Conservation (phyloP, 139 green algal genomes). For the Deuterostichococcus epilithicus region DNA sequence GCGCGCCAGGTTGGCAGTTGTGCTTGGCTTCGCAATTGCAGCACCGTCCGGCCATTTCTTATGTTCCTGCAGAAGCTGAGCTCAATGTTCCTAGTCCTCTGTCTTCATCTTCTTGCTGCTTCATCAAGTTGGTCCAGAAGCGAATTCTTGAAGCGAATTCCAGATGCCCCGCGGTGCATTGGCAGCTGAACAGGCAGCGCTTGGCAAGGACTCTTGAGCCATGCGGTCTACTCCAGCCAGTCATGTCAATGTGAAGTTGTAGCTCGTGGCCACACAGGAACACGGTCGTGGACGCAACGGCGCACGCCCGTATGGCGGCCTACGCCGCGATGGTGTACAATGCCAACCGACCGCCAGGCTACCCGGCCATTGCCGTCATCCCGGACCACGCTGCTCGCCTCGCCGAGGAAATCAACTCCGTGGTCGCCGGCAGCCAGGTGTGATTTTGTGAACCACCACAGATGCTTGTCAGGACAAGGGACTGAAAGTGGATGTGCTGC, state of each 20-base stretch:
- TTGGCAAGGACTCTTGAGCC: background rate
- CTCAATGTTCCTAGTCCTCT: background rate
- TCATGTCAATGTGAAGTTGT: background rate
- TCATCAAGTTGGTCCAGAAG: no score
- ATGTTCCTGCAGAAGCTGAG: background rate
- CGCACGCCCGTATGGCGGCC: background rate
- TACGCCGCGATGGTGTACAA: background rate
- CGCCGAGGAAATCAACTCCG: background rate
- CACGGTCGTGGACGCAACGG: background rate
- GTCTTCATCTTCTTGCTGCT: no score
- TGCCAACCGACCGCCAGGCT: background rate
- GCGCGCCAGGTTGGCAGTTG: background rate
- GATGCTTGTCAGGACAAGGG: no score
- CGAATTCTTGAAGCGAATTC: no score
- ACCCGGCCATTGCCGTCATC: background rate
- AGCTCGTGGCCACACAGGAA: background rate
- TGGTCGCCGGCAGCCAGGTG: background rate
- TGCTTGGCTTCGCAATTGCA: background rate
- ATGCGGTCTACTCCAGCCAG: no score
- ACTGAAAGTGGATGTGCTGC: no score
- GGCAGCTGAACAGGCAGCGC: no score
- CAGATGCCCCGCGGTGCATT: no score
- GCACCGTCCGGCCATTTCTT: background rate
- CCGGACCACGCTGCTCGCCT: background rate
- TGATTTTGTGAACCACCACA: no score